These are phyloP conservation scores for Myrmaecium sp. DNA, from an alignment of 2,329 filamentous ascomycete genomes.

Conservation along the genomic window DNA sequence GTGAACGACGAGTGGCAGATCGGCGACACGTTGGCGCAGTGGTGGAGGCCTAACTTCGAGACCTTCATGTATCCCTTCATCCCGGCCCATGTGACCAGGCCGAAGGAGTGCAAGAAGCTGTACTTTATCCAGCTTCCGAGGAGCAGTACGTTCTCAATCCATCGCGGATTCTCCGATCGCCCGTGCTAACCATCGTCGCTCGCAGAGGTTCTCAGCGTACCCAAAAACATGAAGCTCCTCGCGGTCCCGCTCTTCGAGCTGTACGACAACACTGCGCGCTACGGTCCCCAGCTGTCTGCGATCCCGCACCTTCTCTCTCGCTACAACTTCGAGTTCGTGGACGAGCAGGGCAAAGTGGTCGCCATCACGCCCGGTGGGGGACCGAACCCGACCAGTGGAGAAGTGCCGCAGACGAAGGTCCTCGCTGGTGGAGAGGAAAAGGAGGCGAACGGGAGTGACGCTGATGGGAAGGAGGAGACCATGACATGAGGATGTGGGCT, in stretches of 20 bases:
- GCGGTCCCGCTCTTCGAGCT: conserved; percentile 94
- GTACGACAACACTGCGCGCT: conserved; percentile 90
- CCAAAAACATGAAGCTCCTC: conserved; percentile 98
- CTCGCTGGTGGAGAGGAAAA: conserved; percentile 21
- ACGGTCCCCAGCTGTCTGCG: conserved; percentile 88
- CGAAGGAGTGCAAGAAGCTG: conserved; percentile 98
- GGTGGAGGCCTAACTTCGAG: conserved; percentile 98
- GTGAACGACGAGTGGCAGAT: conserved; percentile 91
- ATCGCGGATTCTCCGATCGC: not conserved
- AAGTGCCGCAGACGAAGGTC: conserved; percentile 16
- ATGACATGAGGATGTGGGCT: conserved; percentile 2
- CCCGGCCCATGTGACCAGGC: conserved; percentile 83
- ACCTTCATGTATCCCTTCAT: conserved; percentile 99
- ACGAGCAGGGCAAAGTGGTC: conserved; percentile 78
- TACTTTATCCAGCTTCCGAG: conserved; percentile 92
- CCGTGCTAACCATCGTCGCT: conserved; percentile 7
- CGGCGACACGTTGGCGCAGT: conserved; percentile 87
- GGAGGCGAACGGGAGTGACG: conserved; percentile 19
- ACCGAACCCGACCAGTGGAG: conserved; percentile 12
- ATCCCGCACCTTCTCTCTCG: conserved; percentile 88
- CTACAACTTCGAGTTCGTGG: conserved; percentile 96
- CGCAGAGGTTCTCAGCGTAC: conserved; percentile 80
- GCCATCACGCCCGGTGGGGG: conserved; percentile 64
- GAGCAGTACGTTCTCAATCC: conserved; percentile 47
- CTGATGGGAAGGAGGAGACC: not conserved